Evolutionary conservation across 257 asterid species (phyloP).

Genomic region (Thymus quinquecostatus): DNA sequence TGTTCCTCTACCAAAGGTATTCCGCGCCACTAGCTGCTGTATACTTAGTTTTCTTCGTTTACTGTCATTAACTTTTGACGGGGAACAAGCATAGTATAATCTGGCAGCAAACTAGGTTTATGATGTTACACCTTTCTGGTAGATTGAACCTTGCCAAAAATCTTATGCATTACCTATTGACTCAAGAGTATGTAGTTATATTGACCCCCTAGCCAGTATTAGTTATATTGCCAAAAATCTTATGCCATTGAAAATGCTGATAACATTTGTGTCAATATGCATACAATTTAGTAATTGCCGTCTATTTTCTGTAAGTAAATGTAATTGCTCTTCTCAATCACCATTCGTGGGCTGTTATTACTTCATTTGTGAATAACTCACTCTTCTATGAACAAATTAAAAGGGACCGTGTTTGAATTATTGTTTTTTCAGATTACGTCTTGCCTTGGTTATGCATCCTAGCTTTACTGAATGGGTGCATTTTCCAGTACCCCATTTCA

Average conservation of each 20-base stretch:
- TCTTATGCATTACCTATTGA: not conserved
- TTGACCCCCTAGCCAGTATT: not conserved
- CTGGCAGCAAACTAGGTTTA: not conserved
- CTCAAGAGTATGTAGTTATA: not conserved
- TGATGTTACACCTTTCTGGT: not conserved
- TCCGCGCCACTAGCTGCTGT: conserved; percentile 3
- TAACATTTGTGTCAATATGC: not conserved
- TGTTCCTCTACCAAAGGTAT: conserved; percentile 97
- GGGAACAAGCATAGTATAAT: not conserved
- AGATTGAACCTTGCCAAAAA: not conserved
- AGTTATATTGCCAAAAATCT: too few species aligned
- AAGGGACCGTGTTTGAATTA: not conserved
- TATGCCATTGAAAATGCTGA: not conserved
- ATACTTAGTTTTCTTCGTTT: conserved; percentile 13
- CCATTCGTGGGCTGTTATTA: not conserved
- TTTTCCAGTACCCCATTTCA: not conserved
- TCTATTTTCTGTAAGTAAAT: not conserved
- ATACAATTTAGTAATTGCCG: too few species aligned
- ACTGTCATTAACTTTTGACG: conserved; percentile 1
- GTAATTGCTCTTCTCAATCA: not conserved
- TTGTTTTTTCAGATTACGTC: too few species aligned
- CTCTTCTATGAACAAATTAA: not conserved
- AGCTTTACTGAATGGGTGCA: not conserved
- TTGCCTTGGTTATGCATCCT: not conserved
- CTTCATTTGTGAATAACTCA: not conserved